These are phyloP conservation scores for Cryomyces minteri DNA, from an alignment of 495 filamentous ascomycete genomes.

Conservation along the genomic window DNA sequence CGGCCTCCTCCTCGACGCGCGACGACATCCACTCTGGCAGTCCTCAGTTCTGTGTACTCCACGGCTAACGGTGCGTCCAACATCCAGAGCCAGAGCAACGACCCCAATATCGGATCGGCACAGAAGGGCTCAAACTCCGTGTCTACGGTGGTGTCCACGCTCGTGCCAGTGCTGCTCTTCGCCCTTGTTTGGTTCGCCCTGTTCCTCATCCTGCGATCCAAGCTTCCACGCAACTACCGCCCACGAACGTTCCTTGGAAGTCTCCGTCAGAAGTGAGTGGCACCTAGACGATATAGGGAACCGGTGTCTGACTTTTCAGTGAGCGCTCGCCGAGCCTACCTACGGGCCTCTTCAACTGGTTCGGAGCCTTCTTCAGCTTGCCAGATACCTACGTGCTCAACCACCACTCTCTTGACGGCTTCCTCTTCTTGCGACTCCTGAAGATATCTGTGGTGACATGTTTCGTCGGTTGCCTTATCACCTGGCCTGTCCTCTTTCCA, in stretches of 20 bases:
- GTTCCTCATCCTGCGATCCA: constrained; percentile 63
- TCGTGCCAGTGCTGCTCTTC: constrained; percentile 49
- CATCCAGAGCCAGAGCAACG: background rate
- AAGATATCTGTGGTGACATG: constrained; percentile 22
- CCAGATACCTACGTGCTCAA: constrained; percentile 73
- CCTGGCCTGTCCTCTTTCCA: constrained; percentile 26
- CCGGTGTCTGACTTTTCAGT: constrained; percentile 1
- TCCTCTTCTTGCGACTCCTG: constrained; percentile 24
- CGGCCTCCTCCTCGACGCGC: no score
- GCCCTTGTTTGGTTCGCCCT: constrained; percentile 43
- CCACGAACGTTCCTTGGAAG: constrained; percentile 75
- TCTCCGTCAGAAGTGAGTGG: constrained; percentile 40
- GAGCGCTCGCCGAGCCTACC: constrained; percentile 49
- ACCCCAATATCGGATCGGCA: constrained; percentile 7
- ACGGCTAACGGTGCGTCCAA: no score
- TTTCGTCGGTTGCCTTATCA: constrained; percentile 23
- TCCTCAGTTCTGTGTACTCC: no score
- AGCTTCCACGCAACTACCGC: constrained; percentile 60
- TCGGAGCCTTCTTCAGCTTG: constrained; percentile 56
- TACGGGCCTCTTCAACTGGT: constrained; percentile 56
- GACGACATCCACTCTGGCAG: no score
- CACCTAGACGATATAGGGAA: background rate
- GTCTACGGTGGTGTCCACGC: constrained; percentile 48
- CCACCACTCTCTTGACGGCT: constrained; percentile 68
- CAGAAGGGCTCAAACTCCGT: constrained; percentile 19